These are phyloP conservation scores for bread wheat (Triticum aestivum) DNA, from an alignment of 176 grass and related monocot species.

Conservation along the genomic window DNA sequence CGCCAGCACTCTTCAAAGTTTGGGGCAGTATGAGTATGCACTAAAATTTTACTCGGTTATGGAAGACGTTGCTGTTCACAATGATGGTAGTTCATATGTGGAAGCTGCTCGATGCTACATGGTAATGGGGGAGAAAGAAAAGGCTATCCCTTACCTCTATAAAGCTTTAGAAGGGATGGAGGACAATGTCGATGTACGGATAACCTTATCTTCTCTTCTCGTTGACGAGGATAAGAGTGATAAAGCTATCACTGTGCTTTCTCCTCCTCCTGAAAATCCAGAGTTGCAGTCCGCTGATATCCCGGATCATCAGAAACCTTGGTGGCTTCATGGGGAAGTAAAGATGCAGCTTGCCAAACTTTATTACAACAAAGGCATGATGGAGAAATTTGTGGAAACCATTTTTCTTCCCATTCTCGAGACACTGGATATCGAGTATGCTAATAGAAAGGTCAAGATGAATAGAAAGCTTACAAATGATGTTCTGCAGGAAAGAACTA, in stretches of 20 bases:
- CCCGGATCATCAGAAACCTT: constrained; percentile 49
- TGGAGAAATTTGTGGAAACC: constrained; percentile 67
- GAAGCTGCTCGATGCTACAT: constrained; percentile 87
- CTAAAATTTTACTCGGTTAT: constrained; percentile 72
- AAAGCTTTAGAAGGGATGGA: constrained; percentile 73
- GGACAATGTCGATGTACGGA: constrained; percentile 57
- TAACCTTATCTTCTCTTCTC: constrained; percentile 71
- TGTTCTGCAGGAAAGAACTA: constrained; percentile 84
- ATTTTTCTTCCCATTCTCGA: constrained; percentile 79
- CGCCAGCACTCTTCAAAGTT: constrained; percentile 53
- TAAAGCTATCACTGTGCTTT: constrained; percentile 76
- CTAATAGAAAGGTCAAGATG: constrained; percentile 68
- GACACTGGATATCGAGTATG: constrained; percentile 70
- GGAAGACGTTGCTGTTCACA: constrained; percentile 45
- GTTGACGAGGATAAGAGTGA: constrained; percentile 61
- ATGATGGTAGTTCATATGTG: constrained; percentile 50
- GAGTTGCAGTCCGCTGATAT: constrained; percentile 29
- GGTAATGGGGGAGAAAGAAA: constrained; percentile 51
- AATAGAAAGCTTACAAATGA: constrained; percentile 65
- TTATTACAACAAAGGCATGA: constrained; percentile 62
- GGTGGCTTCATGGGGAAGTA: constrained; percentile 86
- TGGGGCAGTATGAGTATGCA: constrained; percentile 69
- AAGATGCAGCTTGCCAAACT: constrained; percentile 87
- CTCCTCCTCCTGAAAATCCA: constrained; percentile 56
- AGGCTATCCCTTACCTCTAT: constrained; percentile 78